Evolutionary conservation across 345 rosid species (phyloP).

Genomic region (Alliaria petiolata): DNA sequence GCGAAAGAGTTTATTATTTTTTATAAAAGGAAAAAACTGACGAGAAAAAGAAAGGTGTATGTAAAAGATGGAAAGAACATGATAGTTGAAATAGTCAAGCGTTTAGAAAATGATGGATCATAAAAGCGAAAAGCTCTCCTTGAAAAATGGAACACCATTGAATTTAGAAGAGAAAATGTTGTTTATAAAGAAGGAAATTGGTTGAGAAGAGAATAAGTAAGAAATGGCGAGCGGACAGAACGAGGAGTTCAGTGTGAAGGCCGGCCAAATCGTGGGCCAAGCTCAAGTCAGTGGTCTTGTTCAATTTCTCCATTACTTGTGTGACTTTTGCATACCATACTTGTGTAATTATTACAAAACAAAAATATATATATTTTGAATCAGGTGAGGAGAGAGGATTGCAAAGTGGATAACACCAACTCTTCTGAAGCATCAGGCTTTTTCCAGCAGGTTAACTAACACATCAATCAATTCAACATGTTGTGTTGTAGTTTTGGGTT

Average conservation of each 20-base stretch:
- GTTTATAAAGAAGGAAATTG: neutral
- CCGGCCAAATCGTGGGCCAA: constrained; percentile 35
- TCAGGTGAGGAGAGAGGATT: constrained; percentile 18
- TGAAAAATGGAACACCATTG: constrained; percentile 14
- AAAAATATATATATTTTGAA: neutral
- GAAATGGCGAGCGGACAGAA: constrained; percentile 28
- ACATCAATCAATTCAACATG: neutral
- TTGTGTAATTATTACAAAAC: neutral
- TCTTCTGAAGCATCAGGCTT: constrained; percentile 24
- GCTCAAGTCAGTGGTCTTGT: constrained; percentile 23
- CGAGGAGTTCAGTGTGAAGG: constrained; percentile 26
- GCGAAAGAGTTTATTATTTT: neutral
- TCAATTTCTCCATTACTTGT: constrained; percentile 19
- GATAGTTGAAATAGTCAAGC: constrained; percentile 9
- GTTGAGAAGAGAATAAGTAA: constrained; percentile 15
- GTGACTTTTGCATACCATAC: neutral
- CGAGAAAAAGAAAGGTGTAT: neutral
- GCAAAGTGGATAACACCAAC: constrained; percentile 7
- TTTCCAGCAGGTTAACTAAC: constrained; percentile 29
- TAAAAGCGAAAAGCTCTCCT: neutral
- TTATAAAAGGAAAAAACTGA: neutral
- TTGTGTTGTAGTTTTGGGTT: neutral
- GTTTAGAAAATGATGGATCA: constrained; percentile 21
- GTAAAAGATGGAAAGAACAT: neutral
- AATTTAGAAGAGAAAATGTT: neutral